Percentiles rank a stretch among this genome's conserved stretches.
Evolutionary conservation across 495 filamentous ascomycete species (phyloP).

Genomic region (Hypoxylon trugodes): DNA sequence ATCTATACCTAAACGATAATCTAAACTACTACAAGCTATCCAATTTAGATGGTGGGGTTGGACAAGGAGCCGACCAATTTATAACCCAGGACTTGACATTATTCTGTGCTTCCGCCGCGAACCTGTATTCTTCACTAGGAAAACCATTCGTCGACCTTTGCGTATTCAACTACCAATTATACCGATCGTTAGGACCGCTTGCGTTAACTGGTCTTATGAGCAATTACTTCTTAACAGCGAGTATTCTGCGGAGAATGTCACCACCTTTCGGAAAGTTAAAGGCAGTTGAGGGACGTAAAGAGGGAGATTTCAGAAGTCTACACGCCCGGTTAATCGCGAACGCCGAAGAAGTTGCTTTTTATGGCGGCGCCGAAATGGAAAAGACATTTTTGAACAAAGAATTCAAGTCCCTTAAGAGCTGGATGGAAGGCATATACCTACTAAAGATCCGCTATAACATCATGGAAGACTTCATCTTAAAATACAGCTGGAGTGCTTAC

Average conservation of each 20-base stretch:
- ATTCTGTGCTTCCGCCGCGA: slow-evolving; percentile 92
- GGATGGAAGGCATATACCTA: slow-evolving; percentile 97
- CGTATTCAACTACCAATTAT: slow-evolving; percentile 97
- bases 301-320: slow-evolving; percentile 90
- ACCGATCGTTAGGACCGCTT: slow-evolving; percentile 88
- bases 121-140: slow-evolving; percentile 92
- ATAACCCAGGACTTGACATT: slow-evolving; percentile 97
- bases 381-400: slow-evolving; percentile 86
- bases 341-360: slow-evolving; percentile 99
- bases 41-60: slow-evolving; percentile 93
- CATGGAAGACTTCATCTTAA: slow-evolving; percentile 96
- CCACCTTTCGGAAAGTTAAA: slow-evolving; percentile 97
- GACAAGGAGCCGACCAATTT: slow-evolving; percentile 92
- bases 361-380: slow-evolving; percentile 93
- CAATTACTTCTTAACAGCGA: slow-evolving; percentile 93
- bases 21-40: slow-evolving; percentile 95
- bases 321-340: slow-evolving; percentile 95
- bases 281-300: slow-evolving; percentile 89
- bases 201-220: slow-evolving; percentile 84
- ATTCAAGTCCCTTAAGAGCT: slow-evolving; percentile 87
- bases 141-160: slow-evolving; percentile 95
- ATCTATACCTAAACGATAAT: slow-evolving; percentile 92
- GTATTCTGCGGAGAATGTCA: slow-evolving; percentile 83
- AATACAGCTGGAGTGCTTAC: slow-evolving; percentile 98
- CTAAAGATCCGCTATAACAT: slow-evolving; percentile 98